phyloP scores from a whole-genome alignment of 75 land plant species.

The Cunninghamia lanceolata region DNA sequence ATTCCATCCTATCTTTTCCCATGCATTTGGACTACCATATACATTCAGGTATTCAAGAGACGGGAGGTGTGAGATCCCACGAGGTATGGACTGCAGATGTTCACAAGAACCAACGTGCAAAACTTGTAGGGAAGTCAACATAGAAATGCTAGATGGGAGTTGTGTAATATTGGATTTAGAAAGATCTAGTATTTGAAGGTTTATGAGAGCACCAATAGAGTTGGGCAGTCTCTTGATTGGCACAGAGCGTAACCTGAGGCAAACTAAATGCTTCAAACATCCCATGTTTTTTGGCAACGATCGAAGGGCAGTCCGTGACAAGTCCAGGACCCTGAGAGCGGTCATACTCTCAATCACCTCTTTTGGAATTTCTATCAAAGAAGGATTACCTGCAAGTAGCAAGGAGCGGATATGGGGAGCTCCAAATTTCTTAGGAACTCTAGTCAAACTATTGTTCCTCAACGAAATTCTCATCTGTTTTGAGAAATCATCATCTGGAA shows the following conservation, averaged over 20 bases:
- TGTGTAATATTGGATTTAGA: neutral
- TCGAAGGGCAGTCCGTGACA: neutral
- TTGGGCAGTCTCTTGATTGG: neutral
- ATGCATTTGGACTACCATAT: neutral
- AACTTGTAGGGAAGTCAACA: neutral
- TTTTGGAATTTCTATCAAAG: too few relatives aligned
- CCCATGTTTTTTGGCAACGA: neutral
- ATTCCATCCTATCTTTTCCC: neutral
- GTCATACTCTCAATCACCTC: too few relatives aligned
- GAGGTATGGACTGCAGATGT: neutral
- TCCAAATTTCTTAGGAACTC: neutral
- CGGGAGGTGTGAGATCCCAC: neutral
- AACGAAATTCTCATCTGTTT: neutral
- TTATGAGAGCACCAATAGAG: neutral
- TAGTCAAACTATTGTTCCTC: neutral
- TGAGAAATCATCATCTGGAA: neutral
- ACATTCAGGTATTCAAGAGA: neutral
- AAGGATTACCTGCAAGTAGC: too few relatives aligned
- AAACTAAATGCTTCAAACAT: too few relatives aligned
- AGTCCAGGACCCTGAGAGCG: neutral
- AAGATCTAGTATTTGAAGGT: neutral
- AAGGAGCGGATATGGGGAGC: too few relatives aligned
- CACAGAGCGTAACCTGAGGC: too few relatives aligned
- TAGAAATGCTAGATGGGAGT: neutral
- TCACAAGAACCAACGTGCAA: neutral